A percentile compares a stretch with the other conserved stretches of the same genome.
Evolutionary conservation across 768 basidiomycete genomes (phyloP).

Genomic region (Leccinum rimulosum): DNA sequence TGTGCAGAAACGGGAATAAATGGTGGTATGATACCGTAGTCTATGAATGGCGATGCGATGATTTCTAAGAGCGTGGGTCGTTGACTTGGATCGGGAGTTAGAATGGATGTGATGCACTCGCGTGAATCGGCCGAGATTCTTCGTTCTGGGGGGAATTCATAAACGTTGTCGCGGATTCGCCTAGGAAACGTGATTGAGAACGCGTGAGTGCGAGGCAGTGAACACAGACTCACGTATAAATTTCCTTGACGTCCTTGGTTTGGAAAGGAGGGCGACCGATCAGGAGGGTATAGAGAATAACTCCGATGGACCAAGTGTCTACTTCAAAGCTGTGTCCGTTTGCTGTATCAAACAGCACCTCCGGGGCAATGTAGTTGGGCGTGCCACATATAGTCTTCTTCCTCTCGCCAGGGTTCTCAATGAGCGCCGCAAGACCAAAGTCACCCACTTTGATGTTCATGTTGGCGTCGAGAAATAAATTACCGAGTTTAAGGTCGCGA

Average conservation of each 20-base stretch:
- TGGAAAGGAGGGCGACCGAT: slow-evolving; percentile 98
- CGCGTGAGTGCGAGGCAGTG: background rate
- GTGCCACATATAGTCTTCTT: slow-evolving; percentile 99
- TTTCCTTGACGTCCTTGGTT: slow-evolving; percentile 95
- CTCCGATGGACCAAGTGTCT: slow-evolving; percentile 96
- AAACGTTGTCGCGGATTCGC: slow-evolving; percentile 91
- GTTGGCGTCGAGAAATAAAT: slow-evolving; percentile 84
- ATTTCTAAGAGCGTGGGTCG: slow-evolving; percentile 87
- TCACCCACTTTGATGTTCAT: slow-evolving; percentile 98
- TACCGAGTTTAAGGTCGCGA: slow-evolving; percentile 94
- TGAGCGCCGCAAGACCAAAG: slow-evolving; percentile 94
- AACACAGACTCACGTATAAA: slow-evolving; percentile 71
- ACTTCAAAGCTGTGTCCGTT: slow-evolving; percentile 99
- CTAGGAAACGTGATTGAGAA: slow-evolving; percentile 36
- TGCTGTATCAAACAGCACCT: slow-evolving; percentile 92
- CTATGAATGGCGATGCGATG: slow-evolving; percentile 82
- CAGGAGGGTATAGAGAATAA: slow-evolving; percentile 93
- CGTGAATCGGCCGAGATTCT: slow-evolving; percentile 68
- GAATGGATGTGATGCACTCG: slow-evolving; percentile 77
- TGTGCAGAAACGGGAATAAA: slow-evolving; percentile 80
- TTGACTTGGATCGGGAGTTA: slow-evolving; percentile 78
- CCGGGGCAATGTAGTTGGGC: slow-evolving; percentile 98
- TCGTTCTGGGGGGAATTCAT: slow-evolving; percentile 84
- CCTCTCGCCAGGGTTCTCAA: slow-evolving; percentile 93
- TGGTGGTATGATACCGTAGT: slow-evolving; percentile 72